A percentile compares a stretch with the other conserved stretches of the same genome.
These are phyloP conservation scores for Aspergillus sp. DNA, from an alignment of 2,329 filamentous ascomycete species.

Conservation along the genomic window DNA sequence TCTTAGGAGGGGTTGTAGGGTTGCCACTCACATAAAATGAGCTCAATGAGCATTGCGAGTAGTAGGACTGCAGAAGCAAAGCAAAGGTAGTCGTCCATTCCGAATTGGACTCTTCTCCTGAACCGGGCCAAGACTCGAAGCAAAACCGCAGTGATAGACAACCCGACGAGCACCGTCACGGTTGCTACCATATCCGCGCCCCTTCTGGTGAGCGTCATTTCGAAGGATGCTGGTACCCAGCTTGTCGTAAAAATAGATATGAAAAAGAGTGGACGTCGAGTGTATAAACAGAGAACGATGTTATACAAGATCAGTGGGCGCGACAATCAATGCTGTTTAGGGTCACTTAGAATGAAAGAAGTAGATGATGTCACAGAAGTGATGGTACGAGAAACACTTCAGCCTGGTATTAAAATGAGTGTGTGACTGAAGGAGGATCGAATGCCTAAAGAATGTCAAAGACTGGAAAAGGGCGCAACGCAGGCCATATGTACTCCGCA, in stretches of 20 bases:
- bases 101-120: conserved; percentile 34
- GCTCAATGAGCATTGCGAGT: conserved; percentile 36
- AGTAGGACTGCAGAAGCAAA: conserved; percentile 32
- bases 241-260: neutral
- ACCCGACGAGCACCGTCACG: conserved; percentile 34
- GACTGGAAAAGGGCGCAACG: neutral
- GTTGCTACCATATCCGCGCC: conserved; percentile 37
- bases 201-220: conserved; percentile 32
- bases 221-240: neutral
- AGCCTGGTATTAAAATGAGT: neutral
- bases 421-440: neutral
- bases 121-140: conserved; percentile 34
- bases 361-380: neutral
- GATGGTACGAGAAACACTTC: neutral
- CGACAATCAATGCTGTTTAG: neutral
- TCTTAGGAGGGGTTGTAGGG: neutral
- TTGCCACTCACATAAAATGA: conserved; percentile 34
- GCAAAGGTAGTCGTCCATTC: conserved; percentile 39
- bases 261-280: neutral
- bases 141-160: conserved; percentile 31
- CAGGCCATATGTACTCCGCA: conserved; percentile 7
- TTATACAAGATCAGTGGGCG: neutral
- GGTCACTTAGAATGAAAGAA: neutral
- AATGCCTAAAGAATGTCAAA: neutral
- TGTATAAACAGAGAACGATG: neutral